Base-by-base conservation (phyloP, 179 eudicot species). In the Spinacia oleracea region DNA sequence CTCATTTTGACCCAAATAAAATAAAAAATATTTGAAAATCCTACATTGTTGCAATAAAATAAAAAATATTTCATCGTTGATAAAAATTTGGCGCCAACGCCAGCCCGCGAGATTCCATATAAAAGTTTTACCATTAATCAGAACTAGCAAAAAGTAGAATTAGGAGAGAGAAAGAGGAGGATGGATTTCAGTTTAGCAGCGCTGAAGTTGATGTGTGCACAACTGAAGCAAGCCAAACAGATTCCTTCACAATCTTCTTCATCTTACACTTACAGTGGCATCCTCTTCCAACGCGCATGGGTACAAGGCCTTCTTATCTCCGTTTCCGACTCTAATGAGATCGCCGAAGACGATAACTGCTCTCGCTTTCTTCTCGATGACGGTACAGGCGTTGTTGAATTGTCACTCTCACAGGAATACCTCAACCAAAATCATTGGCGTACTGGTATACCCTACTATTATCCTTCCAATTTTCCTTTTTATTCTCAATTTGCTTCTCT, bases 261-360 rank as follows among this genome's bases (percentile, higher is more conserved):
- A 9, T 76, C 89, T 60, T 79, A 76, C 88, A 75, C 91, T 53
- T 86, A 87, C 64, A 82, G 81, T 71, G 88, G 91, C 84, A 87
- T 93, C 79, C 91, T 91, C 83, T 95, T 95, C 87, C 98, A 95
- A 74, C 98, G 98, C 80, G 97, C 86, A 35, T 95, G 98, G 98
- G 23, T 95, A 0, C 98, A 91, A 83, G 97, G 90, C 53, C 21
- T 84, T 12, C 50, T 84, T 45, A 55, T 78, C 77, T 68, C 83
- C n/a, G 48, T 86, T 25, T 35, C 81, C 50, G 73, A 50, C 46
- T 35, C n/a, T 43, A 42, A 59, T 15, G 31, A 32, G 6, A 18
- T 11, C 42, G 23, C 38, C 25, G 48, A 38, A 3, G 27, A 16
- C 21, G 84, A 64, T 43, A 83, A 29, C 43, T 55, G 42, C 53